These are phyloP conservation scores for Gossypium turneri DNA, from an alignment of 345 rosid species.

Conservation along the genomic window DNA sequence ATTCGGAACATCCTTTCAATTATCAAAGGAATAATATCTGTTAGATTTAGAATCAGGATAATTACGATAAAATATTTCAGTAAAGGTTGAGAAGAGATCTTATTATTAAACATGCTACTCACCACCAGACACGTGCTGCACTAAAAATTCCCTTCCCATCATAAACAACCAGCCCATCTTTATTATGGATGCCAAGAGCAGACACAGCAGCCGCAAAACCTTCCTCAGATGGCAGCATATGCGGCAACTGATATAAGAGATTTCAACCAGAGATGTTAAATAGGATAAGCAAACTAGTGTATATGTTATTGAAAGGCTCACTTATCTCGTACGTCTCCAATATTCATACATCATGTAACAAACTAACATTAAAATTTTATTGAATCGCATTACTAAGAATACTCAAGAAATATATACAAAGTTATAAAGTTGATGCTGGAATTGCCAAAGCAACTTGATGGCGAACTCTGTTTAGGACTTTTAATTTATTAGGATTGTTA, in stretches of 20 bases:
- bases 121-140: conserved; percentile 99
- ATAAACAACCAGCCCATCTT: conserved; percentile 86
- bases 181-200: conserved; percentile 87
- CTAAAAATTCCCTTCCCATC: conserved; percentile 98
- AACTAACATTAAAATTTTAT: neutral
- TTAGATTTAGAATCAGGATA: conserved; percentile 14
- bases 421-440: neutral
- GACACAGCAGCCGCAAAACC: conserved; percentile 98
- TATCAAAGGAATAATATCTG: conserved; percentile 3
- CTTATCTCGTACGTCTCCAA: neutral
- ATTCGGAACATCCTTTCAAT: conserved; percentile 87
- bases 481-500: neutral
- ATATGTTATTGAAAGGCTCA: neutral
- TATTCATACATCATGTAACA: neutral
- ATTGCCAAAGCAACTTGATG: neutral
- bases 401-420: neutral
- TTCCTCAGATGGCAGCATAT: conserved; percentile 94
- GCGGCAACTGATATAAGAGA: conserved; percentile 66
- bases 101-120: conserved; percentile 31
- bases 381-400: neutral
- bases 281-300: neutral
- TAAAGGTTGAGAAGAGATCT: neutral
- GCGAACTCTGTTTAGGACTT: neutral
- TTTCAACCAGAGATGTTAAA: conserved; percentile 3
- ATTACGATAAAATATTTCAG: neutral